These are phyloP conservation scores for Acmispon strigosus DNA, from an alignment of 306 rosid genomes.

Conservation along the genomic window DNA sequence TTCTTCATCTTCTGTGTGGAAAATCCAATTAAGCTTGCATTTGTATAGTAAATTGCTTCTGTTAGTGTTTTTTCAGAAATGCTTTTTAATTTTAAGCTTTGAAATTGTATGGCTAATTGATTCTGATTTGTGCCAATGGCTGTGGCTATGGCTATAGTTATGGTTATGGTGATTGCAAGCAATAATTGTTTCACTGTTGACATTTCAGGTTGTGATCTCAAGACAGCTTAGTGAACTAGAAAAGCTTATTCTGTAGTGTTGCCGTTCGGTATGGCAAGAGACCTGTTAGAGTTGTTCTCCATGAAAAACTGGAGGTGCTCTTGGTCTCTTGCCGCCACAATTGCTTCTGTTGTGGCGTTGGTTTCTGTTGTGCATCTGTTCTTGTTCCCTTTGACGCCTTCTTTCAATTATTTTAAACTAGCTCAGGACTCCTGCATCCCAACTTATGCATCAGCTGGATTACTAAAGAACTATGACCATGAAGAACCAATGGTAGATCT, in stretches of 20 bases:
- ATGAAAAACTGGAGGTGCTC: conserved; percentile 61
- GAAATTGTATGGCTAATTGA: neutral
- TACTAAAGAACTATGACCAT: conserved; percentile 10
- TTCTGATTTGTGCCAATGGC: neutral
- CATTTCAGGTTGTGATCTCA: conserved; percentile 37
- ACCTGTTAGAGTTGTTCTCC: conserved; percentile 47
- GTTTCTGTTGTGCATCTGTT: conserved; percentile 66
- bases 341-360: conserved; percentile 63
- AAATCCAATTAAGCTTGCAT: neutral
- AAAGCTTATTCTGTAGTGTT: conserved; percentile 17
- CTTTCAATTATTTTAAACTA: conserved; percentile 57
- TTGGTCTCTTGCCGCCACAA: conserved; percentile 55
- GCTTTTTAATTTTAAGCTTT: neutral
- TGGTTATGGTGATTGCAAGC: neutral
- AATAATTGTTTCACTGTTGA: neutral
- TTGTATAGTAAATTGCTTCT: neutral
- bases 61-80: neutral
- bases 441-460: conserved; percentile 32
- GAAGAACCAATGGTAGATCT: conserved; percentile 36
- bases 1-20: neutral
- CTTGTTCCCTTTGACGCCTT: conserved; percentile 72
- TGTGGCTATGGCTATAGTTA: neutral
- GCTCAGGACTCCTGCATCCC: conserved; percentile 47
- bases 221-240: conserved; percentile 26
- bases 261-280: conserved; percentile 16